phyloP scores from a whole-genome alignment of 2,329 filamentous ascomycete species.

The Xylogone sp. region DNA sequence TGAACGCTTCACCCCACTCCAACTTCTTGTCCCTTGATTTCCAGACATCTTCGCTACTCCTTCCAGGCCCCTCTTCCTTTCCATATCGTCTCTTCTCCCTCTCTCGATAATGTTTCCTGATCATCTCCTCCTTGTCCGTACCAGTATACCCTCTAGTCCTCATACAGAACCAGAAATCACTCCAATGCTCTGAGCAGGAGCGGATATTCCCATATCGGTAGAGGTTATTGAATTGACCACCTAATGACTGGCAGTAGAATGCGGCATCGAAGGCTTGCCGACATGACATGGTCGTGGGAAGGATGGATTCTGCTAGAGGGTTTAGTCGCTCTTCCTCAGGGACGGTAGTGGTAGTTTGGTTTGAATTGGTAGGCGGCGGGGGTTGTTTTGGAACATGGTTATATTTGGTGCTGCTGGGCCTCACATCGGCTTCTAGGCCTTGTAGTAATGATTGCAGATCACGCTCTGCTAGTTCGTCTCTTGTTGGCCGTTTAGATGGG shows the following conservation, averaged over 20 bases:
- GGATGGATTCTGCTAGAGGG: constrained; percentile 62
- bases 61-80: constrained; percentile 57
- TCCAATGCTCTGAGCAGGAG: constrained; percentile 80
- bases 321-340: constrained; percentile 13
- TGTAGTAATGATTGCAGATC: constrained; percentile 29
- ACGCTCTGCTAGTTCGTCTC: constrained; percentile 27
- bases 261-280: constrained; percentile 86
- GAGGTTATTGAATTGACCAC: constrained; percentile 86
- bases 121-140: constrained; percentile 49
- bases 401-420: constrained; percentile 21
- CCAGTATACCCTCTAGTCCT: constrained; percentile 63
- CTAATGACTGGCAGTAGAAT: constrained; percentile 89
- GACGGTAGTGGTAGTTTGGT: constrained; percentile 1
- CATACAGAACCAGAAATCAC: constrained; percentile 98
- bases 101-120: constrained; percentile 30
- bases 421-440: constrained; percentile 25
- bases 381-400: constrained; percentile 16
- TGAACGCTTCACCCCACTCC: constrained; percentile 32
- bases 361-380: constrained; percentile 4
- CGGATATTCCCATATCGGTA: constrained; percentile 81
- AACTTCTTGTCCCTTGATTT: constrained; percentile 64
- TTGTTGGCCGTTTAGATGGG: constrained; percentile 14
- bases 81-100: constrained; percentile 56
- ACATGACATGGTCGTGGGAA: constrained; percentile 83
- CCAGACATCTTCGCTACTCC: constrained; percentile 91